These are phyloP conservation scores for Nicotiana obtusifolia DNA, from an alignment of 257 asterid species.

Conservation along the genomic window DNA sequence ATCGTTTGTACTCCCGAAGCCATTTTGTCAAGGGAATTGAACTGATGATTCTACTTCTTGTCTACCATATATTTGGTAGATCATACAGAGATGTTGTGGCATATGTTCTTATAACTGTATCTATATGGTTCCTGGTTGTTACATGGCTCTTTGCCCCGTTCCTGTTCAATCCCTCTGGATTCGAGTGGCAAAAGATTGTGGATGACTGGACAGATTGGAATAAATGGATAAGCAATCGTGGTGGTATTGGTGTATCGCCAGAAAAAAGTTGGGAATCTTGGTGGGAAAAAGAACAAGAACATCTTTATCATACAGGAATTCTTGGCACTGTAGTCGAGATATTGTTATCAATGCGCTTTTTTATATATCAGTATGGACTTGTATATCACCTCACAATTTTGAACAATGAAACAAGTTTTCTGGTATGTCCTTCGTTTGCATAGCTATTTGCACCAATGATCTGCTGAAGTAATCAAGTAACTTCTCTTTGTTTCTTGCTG, in stretches of 20 bases:
- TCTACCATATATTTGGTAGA: constrained; percentile 79
- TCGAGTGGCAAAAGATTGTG: constrained; percentile 90
- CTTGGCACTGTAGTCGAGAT: constrained; percentile 73
- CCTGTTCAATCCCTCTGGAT: constrained; percentile 91
- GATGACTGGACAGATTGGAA: constrained; percentile 96
- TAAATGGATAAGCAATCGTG: constrained; percentile 83
- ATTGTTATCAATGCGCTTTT: constrained; percentile 74
- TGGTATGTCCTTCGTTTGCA: constrained; percentile 39
- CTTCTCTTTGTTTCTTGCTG: constrained; percentile 12
- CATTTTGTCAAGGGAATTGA: constrained; percentile 91
- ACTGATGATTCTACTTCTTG: constrained; percentile 80
- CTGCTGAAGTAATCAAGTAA: background rate
- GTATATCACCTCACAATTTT: constrained; percentile 80
- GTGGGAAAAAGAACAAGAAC: constrained; percentile 93
- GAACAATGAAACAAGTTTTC: constrained; percentile 30
- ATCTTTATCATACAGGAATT: constrained; percentile 62
- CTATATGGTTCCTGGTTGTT: constrained; percentile 82
- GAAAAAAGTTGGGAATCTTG: constrained; percentile 97
- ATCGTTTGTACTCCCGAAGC: constrained; percentile 75
- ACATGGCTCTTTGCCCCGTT: constrained; percentile 97
- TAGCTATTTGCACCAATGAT: background rate
- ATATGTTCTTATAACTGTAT: constrained; percentile 67
- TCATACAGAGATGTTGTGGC: constrained; percentile 58
- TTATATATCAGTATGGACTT: constrained; percentile 80
- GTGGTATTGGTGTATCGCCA: constrained; percentile 89